These are phyloP conservation scores for Epithele typhae DNA, from an alignment of 768 basidiomycete genomes.

Conservation along the genomic window DNA sequence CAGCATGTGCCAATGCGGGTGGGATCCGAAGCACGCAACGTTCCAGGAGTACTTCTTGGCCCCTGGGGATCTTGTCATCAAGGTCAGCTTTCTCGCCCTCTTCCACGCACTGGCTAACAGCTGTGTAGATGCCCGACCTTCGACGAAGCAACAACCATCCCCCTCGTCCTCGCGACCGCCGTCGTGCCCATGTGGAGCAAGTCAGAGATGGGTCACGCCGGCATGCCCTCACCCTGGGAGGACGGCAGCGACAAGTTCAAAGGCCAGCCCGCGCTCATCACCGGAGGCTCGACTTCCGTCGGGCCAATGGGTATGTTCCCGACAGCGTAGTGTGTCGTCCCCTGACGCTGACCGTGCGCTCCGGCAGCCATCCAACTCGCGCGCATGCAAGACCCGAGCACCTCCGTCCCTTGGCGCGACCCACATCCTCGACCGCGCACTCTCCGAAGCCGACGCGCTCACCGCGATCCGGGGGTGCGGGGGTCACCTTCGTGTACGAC, in stretches of 20 bases:
- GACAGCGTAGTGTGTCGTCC: background rate
- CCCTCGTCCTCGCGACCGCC: slow-evolving; percentile 28
- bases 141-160: slow-evolving; percentile 28
- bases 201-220: background rate
- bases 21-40: slow-evolving; percentile 4
- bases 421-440: slow-evolving; percentile 22
- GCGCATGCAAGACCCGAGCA: slow-evolving; percentile 16
- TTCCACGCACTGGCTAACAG: no score
- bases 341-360: background rate
- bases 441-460: slow-evolving; percentile 4
- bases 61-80: slow-evolving; percentile 11
- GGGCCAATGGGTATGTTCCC: slow-evolving; percentile 19
- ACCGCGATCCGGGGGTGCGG: slow-evolving; percentile 3
- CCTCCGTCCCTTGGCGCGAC: slow-evolving; percentile 20
- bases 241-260: slow-evolving; percentile 12
- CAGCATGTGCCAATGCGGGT: slow-evolving; percentile 21
- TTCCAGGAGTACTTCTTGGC: slow-evolving; percentile 18
- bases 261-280: slow-evolving; percentile 20
- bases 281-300: slow-evolving; percentile 24
- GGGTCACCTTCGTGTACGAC: slow-evolving; percentile 23
- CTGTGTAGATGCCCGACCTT: slow-evolving; percentile 25
- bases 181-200: slow-evolving; percentile 23
- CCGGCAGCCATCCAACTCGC: slow-evolving; percentile 23
- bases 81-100: no score
- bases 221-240: slow-evolving; percentile 16